A percentile compares a stretch with the other conserved stretches of the same genome.
These are phyloP conservation scores for Carex cristatella DNA, from an alignment of 176 grass and related monocot genomes.

Conservation along the genomic window DNA sequence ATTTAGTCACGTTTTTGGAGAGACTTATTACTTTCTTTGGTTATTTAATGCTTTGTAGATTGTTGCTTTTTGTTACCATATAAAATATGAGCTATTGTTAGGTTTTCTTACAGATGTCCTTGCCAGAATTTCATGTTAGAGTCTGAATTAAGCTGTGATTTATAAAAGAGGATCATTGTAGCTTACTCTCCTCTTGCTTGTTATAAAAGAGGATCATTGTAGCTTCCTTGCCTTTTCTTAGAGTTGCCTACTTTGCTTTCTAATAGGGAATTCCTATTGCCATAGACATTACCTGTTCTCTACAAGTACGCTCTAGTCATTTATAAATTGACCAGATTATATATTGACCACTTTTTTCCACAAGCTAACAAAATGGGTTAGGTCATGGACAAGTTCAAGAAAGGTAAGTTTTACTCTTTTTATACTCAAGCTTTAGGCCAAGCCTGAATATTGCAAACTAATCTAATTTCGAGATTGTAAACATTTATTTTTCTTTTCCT, in stretches of 20 bases:
- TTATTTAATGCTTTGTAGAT: not conserved
- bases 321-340: not conserved
- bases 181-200: not conserved
- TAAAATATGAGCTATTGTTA: not conserved
- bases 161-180: not conserved
- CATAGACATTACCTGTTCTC: constrained; percentile 15
- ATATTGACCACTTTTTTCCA: not conserved
- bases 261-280: constrained; percentile 24
- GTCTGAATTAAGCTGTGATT: not conserved
- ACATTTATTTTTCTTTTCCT: not conserved
- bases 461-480: not conserved
- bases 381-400: constrained; percentile 6
- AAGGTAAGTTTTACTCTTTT: not conserved
- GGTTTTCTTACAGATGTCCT: not conserved
- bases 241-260: constrained; percentile 49
- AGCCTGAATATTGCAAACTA: not conserved
- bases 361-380: constrained; percentile 10
- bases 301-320: not conserved
- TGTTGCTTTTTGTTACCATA: not conserved
- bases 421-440: not conserved
- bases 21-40: not conserved
- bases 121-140: not conserved
- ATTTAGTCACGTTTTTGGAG: not conserved
- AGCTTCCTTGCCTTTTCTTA: constrained; percentile 33
- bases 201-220: constrained; percentile 11